A percentile compares a stretch with the other conserved stretches of the same genome.
phyloP scores from a whole-genome alignment of 352 stramenopile genomes.

The Chloridella minuta region DNA sequence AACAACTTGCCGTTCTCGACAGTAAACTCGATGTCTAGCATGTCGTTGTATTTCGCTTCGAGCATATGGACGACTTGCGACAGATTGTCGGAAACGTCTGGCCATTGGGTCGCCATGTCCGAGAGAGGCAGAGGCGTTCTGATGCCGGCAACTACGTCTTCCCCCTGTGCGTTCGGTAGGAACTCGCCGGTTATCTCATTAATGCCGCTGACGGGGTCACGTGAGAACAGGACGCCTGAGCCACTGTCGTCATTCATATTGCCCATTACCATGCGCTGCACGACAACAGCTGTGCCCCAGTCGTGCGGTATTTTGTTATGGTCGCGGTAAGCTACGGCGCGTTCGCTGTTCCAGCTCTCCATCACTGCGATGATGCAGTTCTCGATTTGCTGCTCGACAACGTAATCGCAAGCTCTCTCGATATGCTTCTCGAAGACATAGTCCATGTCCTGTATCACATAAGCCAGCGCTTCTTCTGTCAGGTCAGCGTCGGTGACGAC shows the following conservation, averaged over 20 bases:
- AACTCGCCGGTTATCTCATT: constrained; percentile 32
- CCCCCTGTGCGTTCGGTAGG: constrained; percentile 32
- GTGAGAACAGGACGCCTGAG: constrained; percentile 29
- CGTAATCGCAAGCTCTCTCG: too few relatives aligned
- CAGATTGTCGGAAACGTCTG: constrained; percentile 29
- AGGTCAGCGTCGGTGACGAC: constrained; percentile 27
- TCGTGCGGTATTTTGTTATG: constrained; percentile 30
- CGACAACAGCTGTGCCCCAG: constrained; percentile 31
- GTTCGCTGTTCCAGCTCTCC: constrained; percentile 30
- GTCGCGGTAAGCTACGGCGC: constrained; percentile 32
- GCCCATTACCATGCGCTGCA: constrained; percentile 29
- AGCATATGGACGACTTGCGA: constrained; percentile 19
- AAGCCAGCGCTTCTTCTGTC: constrained; percentile 24
- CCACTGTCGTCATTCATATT: constrained; percentile 28
- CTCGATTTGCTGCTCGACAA: constrained; percentile 24
- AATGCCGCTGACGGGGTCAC: constrained; percentile 29
- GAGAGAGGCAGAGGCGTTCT: constrained; percentile 28
- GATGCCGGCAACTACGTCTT: constrained; percentile 40
- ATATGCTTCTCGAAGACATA: constrained; percentile 24
- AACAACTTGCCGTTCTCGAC: constrained; percentile 34
- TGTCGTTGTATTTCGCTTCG: constrained; percentile 29
- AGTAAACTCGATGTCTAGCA: constrained; percentile 41
- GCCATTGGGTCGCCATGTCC: constrained; percentile 26
- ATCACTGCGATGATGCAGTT: constrained; percentile 30
- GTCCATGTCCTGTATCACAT: constrained; percentile 27